Evolutionary conservation across 805 yeast genomes (phyloP).

Genomic region (Candida insectorum): DNA sequence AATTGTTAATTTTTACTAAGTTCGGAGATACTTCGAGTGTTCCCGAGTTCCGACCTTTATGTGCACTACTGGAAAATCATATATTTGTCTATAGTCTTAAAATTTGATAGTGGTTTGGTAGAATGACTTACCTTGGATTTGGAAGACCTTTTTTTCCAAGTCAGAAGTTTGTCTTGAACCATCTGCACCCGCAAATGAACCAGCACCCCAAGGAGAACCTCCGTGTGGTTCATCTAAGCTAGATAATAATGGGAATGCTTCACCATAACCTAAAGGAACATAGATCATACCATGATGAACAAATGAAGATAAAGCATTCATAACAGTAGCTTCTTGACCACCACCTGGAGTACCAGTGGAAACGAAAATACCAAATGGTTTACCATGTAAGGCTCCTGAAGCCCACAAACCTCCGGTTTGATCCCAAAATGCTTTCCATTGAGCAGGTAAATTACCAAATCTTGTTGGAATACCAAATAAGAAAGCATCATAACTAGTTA

Average conservation of each 20-base stretch:
- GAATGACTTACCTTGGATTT: constrained; percentile 66
- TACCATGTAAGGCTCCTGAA: constrained; percentile 63
- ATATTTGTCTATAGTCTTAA: constrained; percentile 3
- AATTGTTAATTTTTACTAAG: no score
- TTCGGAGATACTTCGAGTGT: no score
- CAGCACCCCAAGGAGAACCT: constrained; percentile 86
- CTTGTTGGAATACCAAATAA: constrained; percentile 81
- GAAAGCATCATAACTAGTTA: constrained; percentile 67
- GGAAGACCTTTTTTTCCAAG: constrained; percentile 60
- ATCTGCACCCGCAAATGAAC: constrained; percentile 70
- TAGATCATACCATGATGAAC: constrained; percentile 77
- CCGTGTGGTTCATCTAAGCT: constrained; percentile 69
- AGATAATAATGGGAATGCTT: constrained; percentile 40
- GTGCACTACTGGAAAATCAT: constrained; percentile 58
- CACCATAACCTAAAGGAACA: constrained; percentile 73
- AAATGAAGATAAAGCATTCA: constrained; percentile 57
- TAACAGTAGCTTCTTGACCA: constrained; percentile 72
- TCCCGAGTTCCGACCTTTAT: no score
- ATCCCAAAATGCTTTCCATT: constrained; percentile 78
- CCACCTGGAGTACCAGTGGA: constrained; percentile 75
- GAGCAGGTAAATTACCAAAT: constrained; percentile 74
- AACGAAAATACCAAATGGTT: constrained; percentile 71
- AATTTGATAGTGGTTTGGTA: constrained; percentile 18
- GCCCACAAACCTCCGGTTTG: constrained; percentile 78
- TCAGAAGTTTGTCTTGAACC: constrained; percentile 69